Evolutionary conservation across 495 filamentous ascomycete genomes (phyloP).

Genomic region (Bathelium albidoporum): DNA sequence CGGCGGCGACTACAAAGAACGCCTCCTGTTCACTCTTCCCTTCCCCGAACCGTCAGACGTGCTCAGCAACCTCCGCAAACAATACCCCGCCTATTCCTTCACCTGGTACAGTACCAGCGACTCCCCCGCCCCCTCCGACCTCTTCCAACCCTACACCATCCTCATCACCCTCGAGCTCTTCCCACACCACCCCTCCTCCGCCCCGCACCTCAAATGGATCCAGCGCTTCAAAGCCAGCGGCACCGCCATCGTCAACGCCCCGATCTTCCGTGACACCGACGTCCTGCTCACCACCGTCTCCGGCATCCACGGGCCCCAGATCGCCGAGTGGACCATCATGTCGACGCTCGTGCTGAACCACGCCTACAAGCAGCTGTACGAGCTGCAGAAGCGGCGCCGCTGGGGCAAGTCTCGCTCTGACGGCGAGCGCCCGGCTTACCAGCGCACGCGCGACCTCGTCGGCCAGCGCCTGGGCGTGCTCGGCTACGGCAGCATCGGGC

Average conservation of each 20-base stretch:
- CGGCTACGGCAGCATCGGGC: slow-evolving; percentile 76
- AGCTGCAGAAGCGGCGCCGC: slow-evolving; percentile 40
- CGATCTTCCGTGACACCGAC: slow-evolving; percentile 52
- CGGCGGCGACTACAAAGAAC: slow-evolving; percentile 27
- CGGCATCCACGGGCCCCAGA: slow-evolving; percentile 75
- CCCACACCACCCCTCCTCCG: slow-evolving; percentile 37
- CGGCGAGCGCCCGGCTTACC: slow-evolving; percentile 24
- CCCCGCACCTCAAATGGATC: slow-evolving; percentile 54
- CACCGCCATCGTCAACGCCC: slow-evolving; percentile 53
- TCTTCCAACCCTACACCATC: slow-evolving; percentile 53
- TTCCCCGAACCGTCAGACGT: slow-evolving; percentile 32
- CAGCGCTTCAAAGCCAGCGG: slow-evolving; percentile 68
- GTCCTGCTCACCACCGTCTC: slow-evolving; percentile 61
- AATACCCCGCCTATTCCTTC: slow-evolving; percentile 37
- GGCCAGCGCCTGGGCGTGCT: slow-evolving; percentile 59
- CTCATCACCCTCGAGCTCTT: slow-evolving; percentile 50
- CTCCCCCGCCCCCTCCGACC: slow-evolving; percentile 22
- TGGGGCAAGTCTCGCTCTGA: slow-evolving; percentile 37
- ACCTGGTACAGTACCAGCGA: background rate
- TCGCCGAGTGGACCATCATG: slow-evolving; percentile 68
- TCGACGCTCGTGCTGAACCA: slow-evolving; percentile 47
- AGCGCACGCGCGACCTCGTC: slow-evolving; percentile 38
- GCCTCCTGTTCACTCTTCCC: slow-evolving; percentile 39
- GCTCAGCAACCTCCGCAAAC: slow-evolving; percentile 34
- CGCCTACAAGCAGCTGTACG: slow-evolving; percentile 40